Evolutionary conservation across 768 basidiomycete genomes (phyloP), one percentile per base, ranked within the genome.

Genomic region (Lentinula sp.): DNA sequence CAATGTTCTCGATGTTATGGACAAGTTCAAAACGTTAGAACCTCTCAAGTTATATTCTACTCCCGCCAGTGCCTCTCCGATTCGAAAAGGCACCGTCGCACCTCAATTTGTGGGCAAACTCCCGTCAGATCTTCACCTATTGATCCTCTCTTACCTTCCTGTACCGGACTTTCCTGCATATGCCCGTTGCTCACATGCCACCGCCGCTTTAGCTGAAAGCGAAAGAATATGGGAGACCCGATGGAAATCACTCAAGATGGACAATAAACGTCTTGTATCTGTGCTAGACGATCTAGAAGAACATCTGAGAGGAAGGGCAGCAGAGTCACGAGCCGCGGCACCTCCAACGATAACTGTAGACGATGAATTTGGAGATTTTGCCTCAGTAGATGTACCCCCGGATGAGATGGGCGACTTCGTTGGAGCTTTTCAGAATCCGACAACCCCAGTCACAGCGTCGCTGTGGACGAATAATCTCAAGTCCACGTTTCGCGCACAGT

Each of bases 291-390:
- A 82, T 13, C 76, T 91, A 31, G 87, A 91, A 71, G 67, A 71
- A 10, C 75, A 73, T 62, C 69, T 72, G 50, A 73, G 75, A 31
- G 76, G 78, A 16, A 76, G 76, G 63, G 67, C 71, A 2, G 73
- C 67, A 5, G 69, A 69, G 5, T 70, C 73, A 13, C 74, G 78
- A 50, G 75, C 79, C 0, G 76, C 73, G 15, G 80, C 79, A 10
- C 85, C 88, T 16, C 83, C 89, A 1, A 84, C 83, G 1, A 80
- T 88, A 32, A 66, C 80, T 9, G 84, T 87, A 15, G 89, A 93
- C 62, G 92, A 95, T 66, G 93, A 93, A 28, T 96, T 96, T 73
- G 95, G 93, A 3, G 93, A 95, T 68, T 93, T 94, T 69, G 82
- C 88, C 1, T 76, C 80, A 0, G 79, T 81, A 4, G 74, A 78